A percentile compares a stretch with the other conserved stretches of the same genome.
These are phyloP conservation scores for Epichloe scottii DNA, from an alignment of 2,329 filamentous ascomycete species.

Conservation along the genomic window DNA sequence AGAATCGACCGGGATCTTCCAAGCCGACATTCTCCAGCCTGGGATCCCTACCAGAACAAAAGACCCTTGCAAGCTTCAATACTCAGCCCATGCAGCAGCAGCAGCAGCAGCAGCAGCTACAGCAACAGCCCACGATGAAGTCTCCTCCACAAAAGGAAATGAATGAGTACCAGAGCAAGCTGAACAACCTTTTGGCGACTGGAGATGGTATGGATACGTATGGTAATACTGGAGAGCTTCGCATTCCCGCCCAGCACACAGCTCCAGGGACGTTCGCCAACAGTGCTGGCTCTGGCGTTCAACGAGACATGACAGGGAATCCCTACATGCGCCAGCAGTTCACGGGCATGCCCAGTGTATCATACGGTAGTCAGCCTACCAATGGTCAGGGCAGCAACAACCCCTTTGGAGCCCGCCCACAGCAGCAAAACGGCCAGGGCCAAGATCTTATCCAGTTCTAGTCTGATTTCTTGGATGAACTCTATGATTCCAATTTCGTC, in stretches of 20 bases:
- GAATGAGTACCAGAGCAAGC: conserved; percentile 55
- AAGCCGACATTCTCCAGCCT: conserved; percentile 55
- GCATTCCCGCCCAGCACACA: conserved; percentile 92
- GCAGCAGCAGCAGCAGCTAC: conserved; percentile 31
- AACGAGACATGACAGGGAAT: conserved; percentile 67
- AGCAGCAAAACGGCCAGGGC: conserved; percentile 36
- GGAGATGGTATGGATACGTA: conserved; percentile 96
- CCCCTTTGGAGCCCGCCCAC: conserved; percentile 41
- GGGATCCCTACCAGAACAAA: conserved; percentile 69
- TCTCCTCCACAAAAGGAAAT: conserved; percentile 37
- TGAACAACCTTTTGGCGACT: conserved; percentile 74
- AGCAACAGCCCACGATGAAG: conserved; percentile 19
- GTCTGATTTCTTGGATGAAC: conserved; percentile 4
- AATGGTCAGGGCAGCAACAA: conserved; percentile 41
- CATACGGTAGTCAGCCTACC: conserved; percentile 40
- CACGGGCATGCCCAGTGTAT: conserved; percentile 57
- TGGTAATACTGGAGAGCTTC: conserved; percentile 89
- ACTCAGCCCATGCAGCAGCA: conserved; percentile 37
- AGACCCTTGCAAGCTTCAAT: conserved; percentile 51
- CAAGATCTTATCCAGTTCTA: conserved; percentile 55
- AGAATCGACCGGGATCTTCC: conserved; percentile 48
- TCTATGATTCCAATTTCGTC: background rate
- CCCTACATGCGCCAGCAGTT: conserved; percentile 80
- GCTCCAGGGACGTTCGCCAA: conserved; percentile 95
- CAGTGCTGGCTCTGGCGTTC: conserved; percentile 72